Conservation (phyloP, 805 yeast genomes). For the Torulaspora quercuum region DNA sequence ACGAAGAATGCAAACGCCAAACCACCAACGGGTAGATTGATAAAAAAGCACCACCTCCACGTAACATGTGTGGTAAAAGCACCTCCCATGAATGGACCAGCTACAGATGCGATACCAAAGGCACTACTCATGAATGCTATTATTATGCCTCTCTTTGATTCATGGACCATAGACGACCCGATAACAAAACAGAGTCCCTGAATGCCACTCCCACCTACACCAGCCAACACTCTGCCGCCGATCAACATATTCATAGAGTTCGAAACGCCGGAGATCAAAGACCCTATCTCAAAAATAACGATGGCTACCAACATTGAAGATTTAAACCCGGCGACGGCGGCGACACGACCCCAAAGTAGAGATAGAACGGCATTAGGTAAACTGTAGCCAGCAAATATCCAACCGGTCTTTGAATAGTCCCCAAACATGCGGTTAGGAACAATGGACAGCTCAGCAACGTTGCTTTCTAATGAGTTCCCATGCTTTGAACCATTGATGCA, state of each 20-base stretch:
- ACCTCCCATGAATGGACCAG: slow-evolving; percentile 68
- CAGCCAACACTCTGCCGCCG: slow-evolving; percentile 68
- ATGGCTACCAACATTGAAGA: slow-evolving; percentile 47
- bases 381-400: slow-evolving; percentile 56
- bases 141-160: slow-evolving; percentile 26
- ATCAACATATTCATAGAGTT: slow-evolving; percentile 56
- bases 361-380: slow-evolving; percentile 52
- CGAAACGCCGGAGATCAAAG: slow-evolving; percentile 55
- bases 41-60: slow-evolving; percentile 80
- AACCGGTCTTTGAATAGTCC: slow-evolving; percentile 51
- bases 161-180: slow-evolving; percentile 39
- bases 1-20: slow-evolving; percentile 22
- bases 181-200: slow-evolving; percentile 56
- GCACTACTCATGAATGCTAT: slow-evolving; percentile 29
- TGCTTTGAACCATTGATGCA: slow-evolving; percentile 37
- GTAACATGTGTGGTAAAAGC: slow-evolving; percentile 53
- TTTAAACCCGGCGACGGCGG: slow-evolving; percentile 58
- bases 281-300: slow-evolving; percentile 57
- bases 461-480: slow-evolving; percentile 36
- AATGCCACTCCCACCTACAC: slow-evolving; percentile 69
- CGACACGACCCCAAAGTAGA: slow-evolving; percentile 55
- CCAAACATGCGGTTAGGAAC: too few relatives aligned
- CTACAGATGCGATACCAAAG: slow-evolving; percentile 49
- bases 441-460: too few relatives aligned
- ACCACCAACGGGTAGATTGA: slow-evolving; percentile 67